phyloP scores from a whole-genome alignment of 2,329 filamentous ascomycete genomes.

The Diaporthe sp. region DNA sequence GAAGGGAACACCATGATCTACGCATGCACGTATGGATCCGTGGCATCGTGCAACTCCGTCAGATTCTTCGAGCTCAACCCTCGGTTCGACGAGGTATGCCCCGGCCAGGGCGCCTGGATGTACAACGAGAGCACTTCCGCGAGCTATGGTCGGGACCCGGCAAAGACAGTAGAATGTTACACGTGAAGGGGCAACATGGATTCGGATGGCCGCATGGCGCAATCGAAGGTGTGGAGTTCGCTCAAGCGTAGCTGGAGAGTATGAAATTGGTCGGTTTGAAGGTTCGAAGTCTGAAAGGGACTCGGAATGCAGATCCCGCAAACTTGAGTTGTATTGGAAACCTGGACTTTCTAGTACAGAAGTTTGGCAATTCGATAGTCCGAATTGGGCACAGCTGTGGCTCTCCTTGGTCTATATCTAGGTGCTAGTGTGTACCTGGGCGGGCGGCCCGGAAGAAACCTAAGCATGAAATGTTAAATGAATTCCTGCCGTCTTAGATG shows the following conservation, averaged over 20 bases:
- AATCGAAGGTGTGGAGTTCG: no score
- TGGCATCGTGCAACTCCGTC: background rate
- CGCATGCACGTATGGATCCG: background rate
- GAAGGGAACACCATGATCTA: slow-evolving; percentile 12
- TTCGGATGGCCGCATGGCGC: background rate
- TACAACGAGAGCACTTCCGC: background rate
- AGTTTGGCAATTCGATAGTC: no score
- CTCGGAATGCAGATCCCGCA: background rate
- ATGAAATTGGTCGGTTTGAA: background rate
- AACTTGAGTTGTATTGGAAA: background rate
- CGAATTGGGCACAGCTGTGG: no score
- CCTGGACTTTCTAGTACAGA: no score
- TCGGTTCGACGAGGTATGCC: background rate
- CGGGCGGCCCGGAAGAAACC: no score
- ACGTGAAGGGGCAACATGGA: background rate
- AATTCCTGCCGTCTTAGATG: no score
- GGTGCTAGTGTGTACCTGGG: no score
- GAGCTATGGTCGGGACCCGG: slow-evolving; percentile 11
- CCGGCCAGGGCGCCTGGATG: background rate
- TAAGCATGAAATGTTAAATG: no score
- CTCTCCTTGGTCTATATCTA: no score
- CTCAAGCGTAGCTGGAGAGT: background rate
- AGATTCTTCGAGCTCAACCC: slow-evolving; percentile 12
- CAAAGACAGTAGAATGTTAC: background rate
- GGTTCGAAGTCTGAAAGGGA: background rate